Base-by-base conservation (phyloP, 2,329 filamentous ascomycete species). In the Talaromyces marneffei region DNA sequence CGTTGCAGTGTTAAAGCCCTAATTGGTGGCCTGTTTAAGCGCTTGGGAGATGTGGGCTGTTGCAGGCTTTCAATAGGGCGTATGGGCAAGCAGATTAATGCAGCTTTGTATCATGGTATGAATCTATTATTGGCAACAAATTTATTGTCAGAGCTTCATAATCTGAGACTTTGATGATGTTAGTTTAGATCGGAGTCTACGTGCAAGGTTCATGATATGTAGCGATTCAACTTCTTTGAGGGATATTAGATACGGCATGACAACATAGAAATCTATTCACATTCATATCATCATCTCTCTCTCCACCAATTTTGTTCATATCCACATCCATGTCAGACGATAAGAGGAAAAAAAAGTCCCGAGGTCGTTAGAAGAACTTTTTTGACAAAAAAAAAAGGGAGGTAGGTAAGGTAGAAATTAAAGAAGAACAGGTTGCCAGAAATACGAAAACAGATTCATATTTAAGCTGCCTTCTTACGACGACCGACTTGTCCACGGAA, bases 401-500 rank as follows among this genome's bases (percentile, higher is more conserved):
- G 27, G 37, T 25, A 37, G 50, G 37, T 44, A 46, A 39, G 23
- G 37, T 44, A 14, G 46, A 40, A 40, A 29, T 20, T 31, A 39
- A 48, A 44, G 33, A 29, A 37, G 8, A 56, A 39, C 33, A 44
- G 23, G n/a, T 50, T 25, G 39, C 10, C 50, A 46, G 37, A 64
- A 55, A 29, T 25, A 54, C 40, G 20, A 48, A 42, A 63, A 59
- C 20, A 46, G 23, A 27, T 42, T 46, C 18, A 44, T 39, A 33
- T 40, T 63, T 60, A 63, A 10, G 37, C 60, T 29, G 92, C 89
- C 86, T 95, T 95, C 84, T 87, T 94, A 85, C 94, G 89, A 89
- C 97, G 97, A 77, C 94, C 94, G 78, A 99, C 90, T 81, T 97
- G 94, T 78, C 94, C 94, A 73, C 92, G 95, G 92, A 99, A 99